Conservation (phyloP, 2,329 filamentous ascomycete species). For the Graphilbum sp. region DNA sequence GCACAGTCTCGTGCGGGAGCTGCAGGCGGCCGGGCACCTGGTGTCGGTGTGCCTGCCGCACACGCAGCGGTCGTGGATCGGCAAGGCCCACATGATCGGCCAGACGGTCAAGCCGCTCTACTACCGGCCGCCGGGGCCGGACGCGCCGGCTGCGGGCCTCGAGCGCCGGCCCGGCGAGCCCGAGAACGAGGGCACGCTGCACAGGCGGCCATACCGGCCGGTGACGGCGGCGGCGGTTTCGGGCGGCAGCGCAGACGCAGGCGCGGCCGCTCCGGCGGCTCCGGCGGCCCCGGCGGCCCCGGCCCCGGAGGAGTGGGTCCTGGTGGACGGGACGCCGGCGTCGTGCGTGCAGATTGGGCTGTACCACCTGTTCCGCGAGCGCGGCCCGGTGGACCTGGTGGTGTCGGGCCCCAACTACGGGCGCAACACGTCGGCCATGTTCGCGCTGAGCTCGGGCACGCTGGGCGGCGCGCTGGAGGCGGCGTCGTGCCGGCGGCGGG, state of each 20-base stretch:
- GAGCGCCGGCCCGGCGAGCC: slow-evolving; percentile 21
- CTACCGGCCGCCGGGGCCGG: slow-evolving; percentile 43
- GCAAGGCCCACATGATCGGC: slow-evolving; percentile 92
- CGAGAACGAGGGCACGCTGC: slow-evolving; percentile 46
- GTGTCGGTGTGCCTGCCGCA: slow-evolving; percentile 87
- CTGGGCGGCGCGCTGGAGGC: slow-evolving; percentile 64
- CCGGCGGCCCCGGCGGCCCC: too few relatives aligned
- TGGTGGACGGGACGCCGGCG: slow-evolving; percentile 68
- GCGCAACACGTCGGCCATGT: slow-evolving; percentile 65
- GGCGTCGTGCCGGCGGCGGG: slow-evolving; percentile 49
- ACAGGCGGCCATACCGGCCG: slow-evolving; percentile 32
- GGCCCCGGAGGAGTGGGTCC: slow-evolving; percentile 56
- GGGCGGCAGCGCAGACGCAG: too few relatives aligned
- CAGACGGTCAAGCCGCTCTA: slow-evolving; percentile 72
- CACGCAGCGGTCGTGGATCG: slow-evolving; percentile 91
- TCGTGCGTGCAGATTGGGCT: slow-evolving; percentile 70
- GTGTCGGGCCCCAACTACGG: slow-evolving; percentile 73
- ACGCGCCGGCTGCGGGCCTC: slow-evolving; percentile 18
- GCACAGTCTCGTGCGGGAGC: slow-evolving; percentile 53
- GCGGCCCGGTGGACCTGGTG: slow-evolving; percentile 58
- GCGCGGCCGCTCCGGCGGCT: too few relatives aligned
- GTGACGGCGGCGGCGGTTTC: slow-evolving; percentile 18
- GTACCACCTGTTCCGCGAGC: slow-evolving; percentile 60
- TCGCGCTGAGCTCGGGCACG: slow-evolving; percentile 62
- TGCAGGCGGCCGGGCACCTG: slow-evolving; percentile 62